Evolutionary conservation across 345 rosid genomes (phyloP), one percentile per base, ranked within the genome.

Genomic region (Euphorbia pulcherrima): DNA sequence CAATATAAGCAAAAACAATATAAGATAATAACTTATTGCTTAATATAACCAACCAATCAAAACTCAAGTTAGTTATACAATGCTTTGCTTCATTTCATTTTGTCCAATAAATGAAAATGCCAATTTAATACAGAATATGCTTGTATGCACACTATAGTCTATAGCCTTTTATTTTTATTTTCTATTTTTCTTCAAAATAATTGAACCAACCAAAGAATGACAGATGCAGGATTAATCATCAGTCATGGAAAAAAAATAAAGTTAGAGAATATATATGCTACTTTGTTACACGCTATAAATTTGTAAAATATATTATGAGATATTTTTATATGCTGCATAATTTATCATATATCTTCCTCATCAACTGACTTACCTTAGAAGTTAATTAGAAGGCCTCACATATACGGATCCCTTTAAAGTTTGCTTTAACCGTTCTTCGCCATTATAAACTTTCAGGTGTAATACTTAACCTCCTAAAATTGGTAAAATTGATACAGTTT

Each of bases 291-390:
- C 30, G 26, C 68, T 61, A 51, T 67, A 40, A 16, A 24, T 40
- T 20, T 52, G 50, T 48, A 58, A 4, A 33, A 2, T 33, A 33
- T 33, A 33, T 33, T 33, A 33, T 33, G 7, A 33, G 3, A 33
- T 33, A 33, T n/a, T n/a, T n/a, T n/a, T n/a, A n/a, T n/a, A n/a
- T n/a, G n/a, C n/a, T n/a, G n/a, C n/a, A n/a, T n/a, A n/a, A n/a
- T n/a, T n/a, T n/a, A n/a, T n/a, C n/a, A n/a, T n/a, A n/a, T n/a
- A 55, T 55, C 27, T 53, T 53, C 14, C 0, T n/a, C 35, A 8
- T 17, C 0, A 6, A 10, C 51, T 64, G 55, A 35, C 69, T 68
- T 74, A 69, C 62, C 69, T 71, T 78, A 2, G 64, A 74, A 74
- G 81, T 17, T 64, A 78, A 51, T 29, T n/a, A n/a, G n/a, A n/a